These are phyloP conservation scores for Aspergillus persii DNA, from an alignment of 2,329 filamentous ascomycete species.

Conservation along the genomic window DNA sequence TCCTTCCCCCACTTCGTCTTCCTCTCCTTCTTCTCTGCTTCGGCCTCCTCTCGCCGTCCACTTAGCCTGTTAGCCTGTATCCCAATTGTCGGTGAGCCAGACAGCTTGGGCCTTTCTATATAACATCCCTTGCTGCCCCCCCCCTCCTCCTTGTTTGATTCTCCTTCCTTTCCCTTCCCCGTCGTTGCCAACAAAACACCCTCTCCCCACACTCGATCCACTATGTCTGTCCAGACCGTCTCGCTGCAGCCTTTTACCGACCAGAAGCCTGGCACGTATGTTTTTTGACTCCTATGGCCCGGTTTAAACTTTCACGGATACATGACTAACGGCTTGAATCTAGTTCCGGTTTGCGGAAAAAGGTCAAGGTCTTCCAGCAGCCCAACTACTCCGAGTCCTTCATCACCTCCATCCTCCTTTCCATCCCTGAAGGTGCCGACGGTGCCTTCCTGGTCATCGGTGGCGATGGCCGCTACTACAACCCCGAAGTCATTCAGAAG, in stretches of 20 bases:
- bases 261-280: slow-evolving; percentile 99
- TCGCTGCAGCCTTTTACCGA: slow-evolving; percentile 83
- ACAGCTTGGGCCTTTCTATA: background rate
- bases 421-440: slow-evolving; percentile 90
- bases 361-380: slow-evolving; percentile 96
- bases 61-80: background rate
- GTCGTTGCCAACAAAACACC: background rate
- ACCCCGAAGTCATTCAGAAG: slow-evolving; percentile 91
- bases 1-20: slow-evolving; percentile 2
- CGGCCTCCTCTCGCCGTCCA: slow-evolving; percentile 8
- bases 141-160: background rate
- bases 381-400: slow-evolving; percentile 95
- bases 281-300: slow-evolving; percentile 31
- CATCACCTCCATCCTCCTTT: slow-evolving; percentile 87
- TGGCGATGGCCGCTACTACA: slow-evolving; percentile 95
- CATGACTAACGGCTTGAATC: background rate
- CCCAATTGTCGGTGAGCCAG: slow-evolving; percentile 4
- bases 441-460: slow-evolving; percentile 92
- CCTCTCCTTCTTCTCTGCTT: slow-evolving; percentile 13
- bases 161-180: slow-evolving; percentile 1
- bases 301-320: slow-evolving; percentile 1
- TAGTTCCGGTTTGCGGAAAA: slow-evolving; percentile 97
- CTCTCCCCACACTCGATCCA: slow-evolving; percentile 8
- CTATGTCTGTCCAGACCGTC: slow-evolving; percentile 76
- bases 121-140: slow-evolving; percentile 11